Conservation (phyloP, 345 rosid species). For the Pelargonium nanum region DNA sequence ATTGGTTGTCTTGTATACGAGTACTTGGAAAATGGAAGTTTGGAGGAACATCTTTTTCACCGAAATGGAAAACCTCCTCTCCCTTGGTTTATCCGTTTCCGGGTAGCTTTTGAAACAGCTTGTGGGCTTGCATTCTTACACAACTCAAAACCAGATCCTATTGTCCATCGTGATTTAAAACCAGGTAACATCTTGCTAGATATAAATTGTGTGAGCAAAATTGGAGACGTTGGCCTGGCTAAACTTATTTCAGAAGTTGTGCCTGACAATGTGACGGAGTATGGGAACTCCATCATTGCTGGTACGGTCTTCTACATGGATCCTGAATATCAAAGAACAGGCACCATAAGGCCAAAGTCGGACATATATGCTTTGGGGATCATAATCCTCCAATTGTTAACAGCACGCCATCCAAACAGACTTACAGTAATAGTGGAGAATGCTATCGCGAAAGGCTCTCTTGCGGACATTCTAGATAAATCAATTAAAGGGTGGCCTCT, state of each 20-base stretch:
- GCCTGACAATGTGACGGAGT: conserved; percentile 61
- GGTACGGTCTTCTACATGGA: conserved; percentile 85
- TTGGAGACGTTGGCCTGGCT: conserved; percentile 87
- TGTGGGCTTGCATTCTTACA: conserved; percentile 81
- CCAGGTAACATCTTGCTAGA: conserved; percentile 72
- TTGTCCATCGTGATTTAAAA: conserved; percentile 80
- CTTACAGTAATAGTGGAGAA: conserved; percentile 47
- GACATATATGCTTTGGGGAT: conserved; percentile 80
- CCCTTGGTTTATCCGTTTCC: conserved; percentile 74
- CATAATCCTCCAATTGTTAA: conserved; percentile 56
- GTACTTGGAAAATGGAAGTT: conserved; percentile 75
- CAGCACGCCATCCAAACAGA: conserved; percentile 54
- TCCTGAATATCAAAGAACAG: conserved; percentile 82
- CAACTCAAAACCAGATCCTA: conserved; percentile 82
- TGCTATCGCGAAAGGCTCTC: conserved; percentile 45
- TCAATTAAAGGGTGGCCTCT: conserved; percentile 66
- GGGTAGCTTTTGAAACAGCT: conserved; percentile 64
- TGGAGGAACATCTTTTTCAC: conserved; percentile 49
- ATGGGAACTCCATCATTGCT: conserved; percentile 53
- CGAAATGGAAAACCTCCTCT: conserved; percentile 54
- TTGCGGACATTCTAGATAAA: conserved; percentile 48
- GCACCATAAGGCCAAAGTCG: conserved; percentile 80
- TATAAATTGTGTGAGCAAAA: conserved; percentile 67
- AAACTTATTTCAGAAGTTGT: conserved; percentile 62
- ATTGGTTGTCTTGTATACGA: conserved; percentile 72